phyloP scores from a whole-genome alignment of 352 stramenopile genomes.

The Globisporangium carolinianum region DNA sequence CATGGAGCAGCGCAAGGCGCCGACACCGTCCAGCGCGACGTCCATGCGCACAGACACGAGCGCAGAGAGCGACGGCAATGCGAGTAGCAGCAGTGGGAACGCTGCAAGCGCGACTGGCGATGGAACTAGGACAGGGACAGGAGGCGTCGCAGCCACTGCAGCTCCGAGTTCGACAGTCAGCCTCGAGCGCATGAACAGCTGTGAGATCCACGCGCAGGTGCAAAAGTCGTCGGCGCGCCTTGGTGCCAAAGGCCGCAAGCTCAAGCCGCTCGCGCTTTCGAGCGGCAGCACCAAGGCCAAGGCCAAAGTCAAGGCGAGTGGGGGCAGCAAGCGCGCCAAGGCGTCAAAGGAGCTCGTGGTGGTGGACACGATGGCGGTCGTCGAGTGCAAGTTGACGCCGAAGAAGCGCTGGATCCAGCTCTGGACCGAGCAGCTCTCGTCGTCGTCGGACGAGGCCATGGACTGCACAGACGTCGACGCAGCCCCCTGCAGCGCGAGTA shows the following conservation, averaged over 20 bases:
- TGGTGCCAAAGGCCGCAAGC: conserved; percentile 26
- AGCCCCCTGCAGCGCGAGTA: no score
- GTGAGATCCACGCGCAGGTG: conserved; percentile 19
- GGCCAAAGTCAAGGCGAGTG: conserved; percentile 4
- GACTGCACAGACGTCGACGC: not conserved
- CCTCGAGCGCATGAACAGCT: conserved; percentile 13
- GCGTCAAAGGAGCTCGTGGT: conserved; percentile 3
- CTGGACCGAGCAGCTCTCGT: conserved; percentile 47
- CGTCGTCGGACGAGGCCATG: conserved; percentile 8
- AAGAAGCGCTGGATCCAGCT: conserved; percentile 78
- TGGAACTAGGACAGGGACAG: not conserved
- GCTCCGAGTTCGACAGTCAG: no score
- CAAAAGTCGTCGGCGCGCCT: conserved; percentile 13
- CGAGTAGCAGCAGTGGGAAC: conserved; percentile 11
- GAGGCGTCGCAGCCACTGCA: not conserved
- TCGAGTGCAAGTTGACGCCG: conserved; percentile 43
- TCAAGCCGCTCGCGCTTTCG: conserved; percentile 26
- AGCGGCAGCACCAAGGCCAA: not conserved
- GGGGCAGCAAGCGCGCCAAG: conserved; percentile 13
- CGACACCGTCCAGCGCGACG: conserved; percentile 14
- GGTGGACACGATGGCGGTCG: conserved; percentile 3
- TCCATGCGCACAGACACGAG: conserved; percentile 14
- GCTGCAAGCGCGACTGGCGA: not conserved
- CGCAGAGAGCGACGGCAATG: conserved; percentile 11
- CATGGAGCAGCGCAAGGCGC: conserved; percentile 54